phyloP scores from a whole-genome alignment of 108 stramenopile genomes.

The Conticribra weissflogii region DNA sequence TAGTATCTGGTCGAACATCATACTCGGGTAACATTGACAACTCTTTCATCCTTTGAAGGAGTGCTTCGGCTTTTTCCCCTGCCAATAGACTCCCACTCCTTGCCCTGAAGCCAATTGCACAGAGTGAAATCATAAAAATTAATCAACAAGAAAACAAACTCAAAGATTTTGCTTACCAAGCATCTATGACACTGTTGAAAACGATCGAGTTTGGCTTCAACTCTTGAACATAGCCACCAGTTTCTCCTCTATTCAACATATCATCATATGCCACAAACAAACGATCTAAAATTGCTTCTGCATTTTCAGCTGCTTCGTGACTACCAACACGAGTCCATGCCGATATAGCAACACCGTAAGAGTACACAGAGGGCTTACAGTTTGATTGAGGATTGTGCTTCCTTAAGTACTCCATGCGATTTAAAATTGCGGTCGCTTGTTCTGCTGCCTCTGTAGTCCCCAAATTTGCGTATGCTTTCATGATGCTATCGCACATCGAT shows the following conservation, averaged over 20 bases:
- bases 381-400: conserved; percentile 21
- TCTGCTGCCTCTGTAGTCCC: conserved; percentile 60
- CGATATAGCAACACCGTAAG: conserved; percentile 44
- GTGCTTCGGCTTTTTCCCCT: conserved; percentile 50
- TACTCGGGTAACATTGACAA: conserved; percentile 31
- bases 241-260: conserved; percentile 22
- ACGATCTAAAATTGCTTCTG: conserved; percentile 50
- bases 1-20: conserved; percentile 61
- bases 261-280: conserved; percentile 38
- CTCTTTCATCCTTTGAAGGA: conserved; percentile 61
- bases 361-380: conserved; percentile 37
- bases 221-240: conserved; percentile 23
- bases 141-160: conserved; percentile 6
- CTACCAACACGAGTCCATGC: conserved; percentile 43
- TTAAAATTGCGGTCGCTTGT: conserved; percentile 57
- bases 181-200: conserved; percentile 66
- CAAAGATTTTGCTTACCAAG: conserved; percentile 48
- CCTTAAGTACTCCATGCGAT: conserved; percentile 60
- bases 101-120: conserved; percentile 69
- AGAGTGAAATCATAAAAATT: conserved; percentile 38
- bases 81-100: conserved; percentile 44
- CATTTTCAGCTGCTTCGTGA: conserved; percentile 32
- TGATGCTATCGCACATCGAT: conserved; percentile 37
- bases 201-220: conserved; percentile 58
- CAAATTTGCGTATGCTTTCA: conserved; percentile 34